Evolutionary conservation across 371 early-diverging fungal genomes (phyloP).

Genomic region (Mortierella sp.): DNA sequence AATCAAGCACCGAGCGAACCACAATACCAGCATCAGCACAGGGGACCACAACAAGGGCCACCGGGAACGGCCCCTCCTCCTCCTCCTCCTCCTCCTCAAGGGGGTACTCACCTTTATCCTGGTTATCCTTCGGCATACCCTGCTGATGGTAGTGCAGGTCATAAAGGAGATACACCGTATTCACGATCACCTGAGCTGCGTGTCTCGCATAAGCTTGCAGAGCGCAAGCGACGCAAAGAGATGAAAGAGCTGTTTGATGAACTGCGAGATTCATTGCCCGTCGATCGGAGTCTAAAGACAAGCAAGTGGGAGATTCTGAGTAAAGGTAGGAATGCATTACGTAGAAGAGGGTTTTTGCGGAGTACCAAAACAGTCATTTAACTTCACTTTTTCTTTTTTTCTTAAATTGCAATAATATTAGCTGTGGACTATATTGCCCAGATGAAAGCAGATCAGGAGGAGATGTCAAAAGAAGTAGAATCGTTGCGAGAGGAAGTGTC

Average conservation of each 20-base stretch:
- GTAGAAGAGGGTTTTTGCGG: not conserved
- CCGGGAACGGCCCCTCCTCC: conserved; percentile 10
- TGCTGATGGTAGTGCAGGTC: not conserved
- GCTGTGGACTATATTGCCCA: conserved; percentile 27
- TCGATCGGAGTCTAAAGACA: conserved; percentile 80
- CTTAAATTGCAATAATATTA: conserved; percentile 5
- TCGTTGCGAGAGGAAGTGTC: conserved; percentile 26
- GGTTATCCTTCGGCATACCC: conserved; percentile 37
- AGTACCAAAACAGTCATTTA: not conserved
- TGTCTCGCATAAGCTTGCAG: conserved; percentile 87
- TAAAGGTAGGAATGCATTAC: conserved; percentile 63
- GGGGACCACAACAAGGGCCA: conserved; percentile 1
- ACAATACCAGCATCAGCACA: conserved; percentile 1
- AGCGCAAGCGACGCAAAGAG: conserved; percentile 86
- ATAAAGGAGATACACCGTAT: conserved; percentile 72
- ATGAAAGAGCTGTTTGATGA: conserved; percentile 93
- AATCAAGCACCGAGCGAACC: conserved; percentile 25
- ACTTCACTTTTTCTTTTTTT: not conserved
- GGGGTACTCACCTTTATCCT: conserved; percentile 33
- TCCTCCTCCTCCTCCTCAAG: conserved; percentile 2
- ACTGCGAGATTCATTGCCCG: conserved; percentile 79
- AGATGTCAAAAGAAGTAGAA: conserved; percentile 23
- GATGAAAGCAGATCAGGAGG: conserved; percentile 33
- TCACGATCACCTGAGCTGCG: conserved; percentile 77
- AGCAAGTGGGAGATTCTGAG: conserved; percentile 91